phyloP scores from a whole-genome alignment of 1,284 basidiomycete genomes.

The Heterobasidion occidentale region DNA sequence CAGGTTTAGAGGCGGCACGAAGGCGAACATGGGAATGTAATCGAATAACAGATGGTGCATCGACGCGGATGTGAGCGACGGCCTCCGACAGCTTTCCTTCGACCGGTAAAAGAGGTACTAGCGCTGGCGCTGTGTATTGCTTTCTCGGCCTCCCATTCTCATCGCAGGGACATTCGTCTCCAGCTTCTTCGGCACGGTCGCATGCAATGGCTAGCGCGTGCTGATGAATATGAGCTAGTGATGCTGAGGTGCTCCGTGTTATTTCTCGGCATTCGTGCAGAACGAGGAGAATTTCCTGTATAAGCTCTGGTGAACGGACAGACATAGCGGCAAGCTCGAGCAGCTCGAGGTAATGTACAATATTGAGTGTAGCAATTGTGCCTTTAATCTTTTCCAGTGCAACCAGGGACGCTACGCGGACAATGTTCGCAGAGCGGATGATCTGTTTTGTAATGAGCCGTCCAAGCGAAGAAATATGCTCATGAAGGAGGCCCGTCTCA shows the following conservation, averaged over 20 bases:
- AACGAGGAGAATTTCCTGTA: constrained; percentile 51
- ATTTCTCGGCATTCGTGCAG: constrained; percentile 39
- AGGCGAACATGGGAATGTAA: constrained; percentile 58
- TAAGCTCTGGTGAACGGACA: constrained; percentile 39
- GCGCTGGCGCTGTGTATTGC: constrained; percentile 29
- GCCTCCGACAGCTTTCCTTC: constrained; percentile 27
- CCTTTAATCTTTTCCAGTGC: constrained; percentile 45
- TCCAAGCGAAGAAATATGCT: constrained; percentile 24
- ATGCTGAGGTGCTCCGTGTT: constrained; percentile 14
- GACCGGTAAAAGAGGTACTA: constrained; percentile 26
- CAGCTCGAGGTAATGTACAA: constrained; percentile 40
- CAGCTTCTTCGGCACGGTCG: constrained; percentile 57
- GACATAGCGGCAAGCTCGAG: constrained; percentile 41
- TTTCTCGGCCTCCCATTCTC: constrained; percentile 41
- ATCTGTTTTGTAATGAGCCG: constrained; percentile 35
- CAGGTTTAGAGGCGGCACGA: constrained; percentile 45
- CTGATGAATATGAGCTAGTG: constrained; percentile 38
- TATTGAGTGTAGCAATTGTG: constrained; percentile 30
- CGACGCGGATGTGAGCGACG: constrained; percentile 45
- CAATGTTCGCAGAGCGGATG: constrained; percentile 42
- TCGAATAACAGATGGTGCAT: constrained; percentile 36
- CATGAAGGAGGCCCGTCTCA: constrained; percentile 21
- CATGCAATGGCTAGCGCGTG: constrained; percentile 47
- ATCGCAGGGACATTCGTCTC: constrained; percentile 56
- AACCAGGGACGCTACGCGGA: constrained; percentile 45